These are phyloP conservation scores for Citropsis articulata DNA, from an alignment of 345 rosid species.

Conservation along the genomic window DNA sequence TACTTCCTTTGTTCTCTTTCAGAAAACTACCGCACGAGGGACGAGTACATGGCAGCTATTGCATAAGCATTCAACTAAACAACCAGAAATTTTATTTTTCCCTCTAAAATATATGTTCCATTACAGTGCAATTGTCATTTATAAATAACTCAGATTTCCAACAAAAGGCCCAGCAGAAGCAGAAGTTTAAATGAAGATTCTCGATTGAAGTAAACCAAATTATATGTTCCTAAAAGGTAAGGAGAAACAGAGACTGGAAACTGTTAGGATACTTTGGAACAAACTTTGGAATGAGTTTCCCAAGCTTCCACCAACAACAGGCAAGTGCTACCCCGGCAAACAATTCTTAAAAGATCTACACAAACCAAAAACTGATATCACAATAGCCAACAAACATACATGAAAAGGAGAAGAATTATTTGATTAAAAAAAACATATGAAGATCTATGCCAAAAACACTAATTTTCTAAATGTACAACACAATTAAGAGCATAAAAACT, in stretches of 20 bases:
- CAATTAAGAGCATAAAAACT: neutral
- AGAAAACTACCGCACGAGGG: neutral
- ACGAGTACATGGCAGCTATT: neutral
- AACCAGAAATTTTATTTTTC: neutral
- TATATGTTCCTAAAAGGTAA: neutral
- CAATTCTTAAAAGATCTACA: neutral
- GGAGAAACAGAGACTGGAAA: neutral
- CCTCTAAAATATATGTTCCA: no score
- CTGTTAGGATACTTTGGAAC: neutral
- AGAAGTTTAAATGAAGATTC: neutral
- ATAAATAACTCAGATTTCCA: neutral
- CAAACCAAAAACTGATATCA: neutral
- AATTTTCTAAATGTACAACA: neutral
- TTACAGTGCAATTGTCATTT: neutral
- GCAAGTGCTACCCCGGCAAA: neutral
- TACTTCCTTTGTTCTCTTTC: neutral
- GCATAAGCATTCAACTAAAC: neutral
- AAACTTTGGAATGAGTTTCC: neutral
- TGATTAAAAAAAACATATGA: neutral
- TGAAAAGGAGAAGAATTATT: neutral
- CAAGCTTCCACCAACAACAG: neutral
- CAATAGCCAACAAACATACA: neutral
- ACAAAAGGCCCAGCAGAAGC: neutral
- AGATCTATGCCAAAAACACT: neutral
- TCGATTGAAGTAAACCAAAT: neutral